These are phyloP conservation scores for Xylariaceae sp. DNA, from an alignment of 2,329 filamentous ascomycete genomes.

Conservation along the genomic window DNA sequence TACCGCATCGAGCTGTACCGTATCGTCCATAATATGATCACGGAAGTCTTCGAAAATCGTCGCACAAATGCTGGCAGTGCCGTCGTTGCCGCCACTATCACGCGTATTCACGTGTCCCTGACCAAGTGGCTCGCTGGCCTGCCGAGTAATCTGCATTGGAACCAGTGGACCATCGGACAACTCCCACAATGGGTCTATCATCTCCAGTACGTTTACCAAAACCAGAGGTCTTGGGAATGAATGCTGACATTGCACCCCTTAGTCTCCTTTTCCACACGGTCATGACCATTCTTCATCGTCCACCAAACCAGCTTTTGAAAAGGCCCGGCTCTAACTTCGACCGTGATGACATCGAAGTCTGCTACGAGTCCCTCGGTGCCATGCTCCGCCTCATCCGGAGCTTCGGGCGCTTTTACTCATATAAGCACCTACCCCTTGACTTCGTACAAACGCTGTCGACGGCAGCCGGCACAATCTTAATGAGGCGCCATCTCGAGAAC, in stretches of 20 bases:
- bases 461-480: conserved; percentile 42
- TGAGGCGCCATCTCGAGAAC: conserved; percentile 40
- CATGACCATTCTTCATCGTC: conserved; percentile 48
- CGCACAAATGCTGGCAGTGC: conserved; percentile 37
- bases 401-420: conserved; percentile 41
- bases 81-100: conserved; percentile 39
- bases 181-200: conserved; percentile 44
- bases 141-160: conserved; percentile 45
- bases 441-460: conserved; percentile 47
- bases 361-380: conserved; percentile 44
- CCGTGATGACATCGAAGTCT: conserved; percentile 43
- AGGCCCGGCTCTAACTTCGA: conserved; percentile 34
- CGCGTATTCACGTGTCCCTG: conserved; percentile 43
- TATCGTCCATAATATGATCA: conserved; percentile 46
- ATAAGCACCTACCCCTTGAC: conserved; percentile 41
- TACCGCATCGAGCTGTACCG: conserved; percentile 45
- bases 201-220: conserved; percentile 33
- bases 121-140: conserved; percentile 43
- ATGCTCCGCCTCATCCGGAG: conserved; percentile 42
- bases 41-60: conserved; percentile 46
- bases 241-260: neutral
- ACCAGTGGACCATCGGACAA: conserved; percentile 45
- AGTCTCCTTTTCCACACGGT: conserved; percentile 45
- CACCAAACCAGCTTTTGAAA: conserved; percentile 40
- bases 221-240: neutral